A percentile compares a stretch with the other conserved stretches of the same genome.
These are phyloP conservation scores for Russula sp. DNA, from an alignment of 768 basidiomycete genomes.

Conservation along the genomic window DNA sequence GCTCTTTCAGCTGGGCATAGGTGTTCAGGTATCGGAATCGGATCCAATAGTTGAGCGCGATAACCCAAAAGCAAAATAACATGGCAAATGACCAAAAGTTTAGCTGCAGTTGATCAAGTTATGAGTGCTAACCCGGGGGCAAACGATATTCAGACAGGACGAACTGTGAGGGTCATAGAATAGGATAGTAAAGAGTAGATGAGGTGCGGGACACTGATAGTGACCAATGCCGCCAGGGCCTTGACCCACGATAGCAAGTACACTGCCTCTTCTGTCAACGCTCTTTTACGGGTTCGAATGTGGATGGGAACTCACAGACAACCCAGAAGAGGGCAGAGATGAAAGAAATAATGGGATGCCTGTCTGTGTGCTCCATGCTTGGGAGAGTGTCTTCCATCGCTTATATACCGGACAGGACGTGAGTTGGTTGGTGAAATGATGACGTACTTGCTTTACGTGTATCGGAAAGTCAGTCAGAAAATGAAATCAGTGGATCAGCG, in stretches of 20 bases:
- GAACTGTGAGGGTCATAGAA: constrained; percentile 81
- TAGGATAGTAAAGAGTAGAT: constrained; percentile 77
- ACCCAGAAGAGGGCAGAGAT: constrained; percentile 82
- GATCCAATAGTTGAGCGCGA: constrained; percentile 77
- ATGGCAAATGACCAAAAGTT: constrained; percentile 88
- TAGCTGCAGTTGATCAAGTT: constrained; percentile 40
- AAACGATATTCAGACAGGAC: constrained; percentile 1
- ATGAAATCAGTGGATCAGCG: too few relatives aligned
- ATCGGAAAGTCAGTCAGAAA: too few relatives aligned
- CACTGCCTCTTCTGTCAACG: constrained; percentile 38
- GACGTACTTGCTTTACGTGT: constrained; percentile 10
- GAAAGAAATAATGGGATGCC: constrained; percentile 69
- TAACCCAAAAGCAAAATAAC: constrained; percentile 58
- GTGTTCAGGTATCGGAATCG: constrained; percentile 73
- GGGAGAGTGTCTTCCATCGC: constrained; percentile 12
- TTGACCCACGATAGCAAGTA: constrained; percentile 79
- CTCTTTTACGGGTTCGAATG: constrained; percentile 3
- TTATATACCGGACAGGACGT: not conserved
- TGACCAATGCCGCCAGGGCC: constrained; percentile 66
- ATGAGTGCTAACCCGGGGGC: not conserved
- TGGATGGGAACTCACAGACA: constrained; percentile 46
- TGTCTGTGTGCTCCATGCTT: constrained; percentile 27
- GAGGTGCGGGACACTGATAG: constrained; percentile 73
- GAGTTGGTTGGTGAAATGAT: not conserved
- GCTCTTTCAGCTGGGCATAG: constrained; percentile 71